Conservation (phyloP, 208 protist species). For the Tritrichomonas foetus region DNA sequence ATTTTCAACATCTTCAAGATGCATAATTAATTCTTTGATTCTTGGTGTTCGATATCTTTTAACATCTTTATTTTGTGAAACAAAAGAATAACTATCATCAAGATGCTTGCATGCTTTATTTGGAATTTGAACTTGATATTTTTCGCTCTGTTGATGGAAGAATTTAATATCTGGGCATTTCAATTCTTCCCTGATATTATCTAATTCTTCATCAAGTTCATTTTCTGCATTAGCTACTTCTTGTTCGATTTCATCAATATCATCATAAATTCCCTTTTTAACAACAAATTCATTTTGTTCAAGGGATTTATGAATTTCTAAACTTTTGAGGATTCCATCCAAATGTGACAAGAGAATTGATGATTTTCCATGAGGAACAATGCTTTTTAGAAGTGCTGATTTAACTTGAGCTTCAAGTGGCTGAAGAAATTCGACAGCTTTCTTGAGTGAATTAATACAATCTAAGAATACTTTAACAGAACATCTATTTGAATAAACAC, state of each 20-base stretch:
- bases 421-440: neutral
- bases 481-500: constrained; percentile 31
- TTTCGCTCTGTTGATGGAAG: neutral
- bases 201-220: neutral
- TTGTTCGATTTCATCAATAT: constrained; percentile 23
- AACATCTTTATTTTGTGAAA: neutral
- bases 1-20: constrained; percentile 20
- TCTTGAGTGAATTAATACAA: neutral
- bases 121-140: constrained; percentile 7
- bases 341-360: neutral
- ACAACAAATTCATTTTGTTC: neutral
- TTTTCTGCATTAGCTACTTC: neutral
- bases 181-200: neutral
- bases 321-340: neutral
- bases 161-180: neutral
- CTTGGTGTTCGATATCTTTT: constrained; percentile 40
- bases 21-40: neutral
- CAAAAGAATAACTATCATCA: neutral
- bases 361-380: neutral
- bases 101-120: neutral
- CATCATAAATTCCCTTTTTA: neutral
- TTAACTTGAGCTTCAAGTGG: neutral
- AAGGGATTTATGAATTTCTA: neutral
- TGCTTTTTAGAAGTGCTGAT: neutral
- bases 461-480: constrained; percentile 33